These are phyloP conservation scores for Geosmithia flava DNA, from an alignment of 2,329 filamentous ascomycete genomes.

Conservation along the genomic window DNA sequence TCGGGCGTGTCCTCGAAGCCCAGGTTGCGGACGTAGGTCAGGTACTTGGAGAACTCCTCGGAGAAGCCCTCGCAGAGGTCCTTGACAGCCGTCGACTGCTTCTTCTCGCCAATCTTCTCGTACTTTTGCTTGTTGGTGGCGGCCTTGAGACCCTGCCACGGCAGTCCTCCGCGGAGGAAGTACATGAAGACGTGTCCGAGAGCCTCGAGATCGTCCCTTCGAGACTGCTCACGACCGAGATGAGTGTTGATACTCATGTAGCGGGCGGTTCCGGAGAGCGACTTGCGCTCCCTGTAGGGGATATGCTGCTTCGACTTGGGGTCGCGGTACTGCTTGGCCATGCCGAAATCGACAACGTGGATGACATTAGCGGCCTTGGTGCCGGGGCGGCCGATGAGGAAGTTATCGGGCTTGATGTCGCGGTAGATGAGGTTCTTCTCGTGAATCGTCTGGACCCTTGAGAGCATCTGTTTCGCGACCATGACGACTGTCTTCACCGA, in stretches of 20 bases:
- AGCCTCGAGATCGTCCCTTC: constrained; percentile 90
- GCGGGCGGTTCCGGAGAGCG: constrained; percentile 85
- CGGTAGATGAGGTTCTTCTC: constrained; percentile 99
- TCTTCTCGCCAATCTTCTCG: constrained; percentile 99
- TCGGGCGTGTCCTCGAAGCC: constrained; percentile 98
- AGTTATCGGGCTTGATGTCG: constrained; percentile 99
- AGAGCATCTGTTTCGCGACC: constrained; percentile 99
- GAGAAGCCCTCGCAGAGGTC: constrained; percentile 94
- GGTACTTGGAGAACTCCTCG: constrained; percentile 94
- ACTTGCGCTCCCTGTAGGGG: constrained; percentile 93
- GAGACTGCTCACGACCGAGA: constrained; percentile 87
- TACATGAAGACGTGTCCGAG: constrained; percentile 66
- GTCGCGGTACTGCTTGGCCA: constrained; percentile 98
- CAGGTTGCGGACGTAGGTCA: constrained; percentile 93
- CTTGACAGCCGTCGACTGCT: constrained; percentile 94
- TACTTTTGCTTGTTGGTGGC: constrained; percentile 92
- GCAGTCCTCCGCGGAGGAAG: constrained; percentile 57
- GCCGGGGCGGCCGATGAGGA: constrained; percentile 83
- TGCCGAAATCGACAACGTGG: constrained; percentile 97
- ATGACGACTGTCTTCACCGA: constrained; percentile 96
- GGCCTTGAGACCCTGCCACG: constrained; percentile 63
- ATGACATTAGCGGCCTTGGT: constrained; percentile 97
- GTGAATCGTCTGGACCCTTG: constrained; percentile 84
- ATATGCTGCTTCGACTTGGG: constrained; percentile 99
- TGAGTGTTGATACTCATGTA: constrained; percentile 99